Conservation (phyloP, 176 grass and related monocot species). For the Echinochloa phyllopogon region DNA sequence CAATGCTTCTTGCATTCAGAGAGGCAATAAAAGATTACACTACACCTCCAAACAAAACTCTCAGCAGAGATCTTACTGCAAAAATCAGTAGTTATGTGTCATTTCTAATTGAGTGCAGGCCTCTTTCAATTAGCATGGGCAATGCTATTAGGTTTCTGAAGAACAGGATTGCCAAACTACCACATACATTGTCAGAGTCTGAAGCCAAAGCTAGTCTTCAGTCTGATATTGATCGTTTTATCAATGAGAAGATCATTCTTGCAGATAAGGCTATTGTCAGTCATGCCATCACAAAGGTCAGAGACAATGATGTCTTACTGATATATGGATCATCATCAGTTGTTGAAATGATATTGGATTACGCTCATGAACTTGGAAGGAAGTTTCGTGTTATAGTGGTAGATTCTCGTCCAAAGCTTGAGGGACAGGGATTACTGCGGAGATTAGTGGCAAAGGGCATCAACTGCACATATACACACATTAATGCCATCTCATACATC, state of each 20-base stretch:
- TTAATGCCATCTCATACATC: slow-evolving; percentile 92
- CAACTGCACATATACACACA: slow-evolving; percentile 87
- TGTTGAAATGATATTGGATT: slow-evolving; percentile 85
- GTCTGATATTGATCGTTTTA: slow-evolving; percentile 92
- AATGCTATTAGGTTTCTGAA: slow-evolving; percentile 91
- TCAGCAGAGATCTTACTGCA: slow-evolving; percentile 77
- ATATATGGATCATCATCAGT: slow-evolving; percentile 87
- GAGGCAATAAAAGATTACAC: slow-evolving; percentile 86
- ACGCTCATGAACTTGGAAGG: slow-evolving; percentile 83
- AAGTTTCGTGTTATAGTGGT: slow-evolving; percentile 85
- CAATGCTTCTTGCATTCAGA: slow-evolving; percentile 92
- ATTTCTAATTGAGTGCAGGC: slow-evolving; percentile 91
- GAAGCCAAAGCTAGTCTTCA: slow-evolving; percentile 85
- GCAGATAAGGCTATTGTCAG: slow-evolving; percentile 89
- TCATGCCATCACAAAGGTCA: slow-evolving; percentile 82
- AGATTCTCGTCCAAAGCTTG: slow-evolving; percentile 90
- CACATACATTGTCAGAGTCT: slow-evolving; percentile 69
- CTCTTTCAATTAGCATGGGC: slow-evolving; percentile 95
- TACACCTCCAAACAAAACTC: slow-evolving; percentile 78
- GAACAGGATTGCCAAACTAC: slow-evolving; percentile 74
- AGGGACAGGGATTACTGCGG: slow-evolving; percentile 77
- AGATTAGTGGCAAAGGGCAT: slow-evolving; percentile 79
- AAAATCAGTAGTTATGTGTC: slow-evolving; percentile 89
- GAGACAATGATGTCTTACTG: slow-evolving; percentile 89
- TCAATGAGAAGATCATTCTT: slow-evolving; percentile 88